Percentiles rank a stretch among this genome's conserved stretches.
phyloP scores from a whole-genome alignment of 306 rosid genomes.

The Castanopsis chinensis region DNA sequence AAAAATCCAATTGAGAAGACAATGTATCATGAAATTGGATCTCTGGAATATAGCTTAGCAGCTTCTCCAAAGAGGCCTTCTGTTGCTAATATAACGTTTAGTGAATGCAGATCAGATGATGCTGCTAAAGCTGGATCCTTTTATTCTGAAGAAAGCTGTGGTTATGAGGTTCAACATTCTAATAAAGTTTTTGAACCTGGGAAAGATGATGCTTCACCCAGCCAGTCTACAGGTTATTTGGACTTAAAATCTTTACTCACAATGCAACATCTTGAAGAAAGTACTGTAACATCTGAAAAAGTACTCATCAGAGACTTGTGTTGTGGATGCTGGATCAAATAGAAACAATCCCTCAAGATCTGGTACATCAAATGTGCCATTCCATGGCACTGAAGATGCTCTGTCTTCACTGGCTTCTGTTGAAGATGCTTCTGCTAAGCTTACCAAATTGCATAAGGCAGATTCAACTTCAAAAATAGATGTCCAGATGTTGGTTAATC shows the following conservation, averaged over 20 bases:
- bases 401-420: conserved; percentile 25
- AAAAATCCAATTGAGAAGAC: conserved; percentile 38
- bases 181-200: conserved; percentile 28
- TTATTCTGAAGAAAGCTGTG: conserved; percentile 31
- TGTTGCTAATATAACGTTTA: conserved; percentile 28
- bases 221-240: conserved; percentile 31
- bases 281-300: conserved; percentile 27
- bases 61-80: conserved; percentile 36
- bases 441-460: conserved; percentile 28
- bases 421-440: conserved; percentile 33
- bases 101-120: conserved; percentile 40
- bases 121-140: conserved; percentile 29
- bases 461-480: conserved; percentile 46
- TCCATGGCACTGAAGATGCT: conserved; percentile 22
- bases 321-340: conserved; percentile 27
- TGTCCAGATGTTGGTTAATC: conserved; percentile 53
- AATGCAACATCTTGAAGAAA: conserved; percentile 35
- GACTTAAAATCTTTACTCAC: conserved; percentile 30
- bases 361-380: conserved; percentile 18
- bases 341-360: conserved; percentile 19
- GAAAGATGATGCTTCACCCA: conserved; percentile 21
- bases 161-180: conserved; percentile 30
- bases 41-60: conserved; percentile 38
- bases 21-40: conserved; percentile 13
- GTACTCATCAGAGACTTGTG: conserved; percentile 22